Base-by-base conservation (phyloP, 2,329 filamentous ascomycete species). In the Uncinocarpus reesii region DNA sequence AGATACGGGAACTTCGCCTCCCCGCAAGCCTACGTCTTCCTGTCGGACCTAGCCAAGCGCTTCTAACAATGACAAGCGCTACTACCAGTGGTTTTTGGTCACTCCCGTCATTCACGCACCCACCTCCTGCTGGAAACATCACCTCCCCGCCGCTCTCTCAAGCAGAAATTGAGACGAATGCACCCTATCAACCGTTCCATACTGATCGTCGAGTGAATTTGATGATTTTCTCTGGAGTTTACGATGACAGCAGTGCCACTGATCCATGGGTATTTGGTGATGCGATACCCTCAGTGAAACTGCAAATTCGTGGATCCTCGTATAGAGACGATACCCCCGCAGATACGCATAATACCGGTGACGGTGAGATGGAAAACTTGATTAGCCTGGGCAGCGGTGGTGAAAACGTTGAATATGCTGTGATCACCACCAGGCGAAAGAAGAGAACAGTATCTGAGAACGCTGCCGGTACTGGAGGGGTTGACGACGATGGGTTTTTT, bases 101-200 rank as follows among this genome's bases (percentile, higher is more conserved):
- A 21, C 55, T 71, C 20, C 61, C 67, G 6, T 63, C 62, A 2
- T 54, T 57, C 4, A 58, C 50, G 21, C 48, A 71, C 72, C 53
- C 72, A 70, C 52, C 68, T 54, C 58, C 68, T 63, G 57, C 64
- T 63, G 47, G 66, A 65, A 55, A 57, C 66, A 35, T 58, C 61
- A 56, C 71, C 68, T 58, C 68, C 64, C 58, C 76, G 71, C 62
- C 83, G 71, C 65, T 85, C 68, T 62, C 84, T 70, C 62, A 89
- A 78, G 87, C 86, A 4, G 89, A 95, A 70, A 93, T 95, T 55
- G 92, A 98, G 62, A 95, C 90, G 1, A 95, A 90, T 60, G 85
- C 89, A 3, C 87, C 90, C 1, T 96, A 95, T 58, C 89, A 95
- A 59, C 90, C 92, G 1, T 95, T 96, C 70, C 90, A 96, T 63